Percentiles rank a stretch among this genome's conserved stretches.
These are phyloP conservation scores for Vigna unguiculata DNA, from an alignment of 306 rosid genomes.

Conservation along the genomic window DNA sequence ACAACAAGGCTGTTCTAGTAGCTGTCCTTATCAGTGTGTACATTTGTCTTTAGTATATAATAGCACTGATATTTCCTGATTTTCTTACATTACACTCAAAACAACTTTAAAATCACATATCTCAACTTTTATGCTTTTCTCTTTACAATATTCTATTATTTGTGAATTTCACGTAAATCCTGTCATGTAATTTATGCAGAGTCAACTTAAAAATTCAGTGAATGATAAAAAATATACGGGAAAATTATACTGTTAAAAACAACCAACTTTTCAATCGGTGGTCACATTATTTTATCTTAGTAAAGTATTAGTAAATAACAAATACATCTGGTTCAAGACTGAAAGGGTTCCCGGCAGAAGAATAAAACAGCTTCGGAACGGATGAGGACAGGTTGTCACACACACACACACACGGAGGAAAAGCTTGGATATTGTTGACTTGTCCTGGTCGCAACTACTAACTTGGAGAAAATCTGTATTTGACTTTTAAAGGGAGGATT, in stretches of 20 bases:
- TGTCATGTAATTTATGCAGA: not conserved
- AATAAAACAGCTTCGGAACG: constrained; percentile 33
- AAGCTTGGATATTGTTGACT: constrained; percentile 41
- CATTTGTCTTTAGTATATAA: too few species aligned
- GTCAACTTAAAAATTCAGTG: not conserved
- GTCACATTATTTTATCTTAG: not conserved
- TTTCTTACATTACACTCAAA: too few species aligned
- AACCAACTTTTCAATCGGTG: not conserved
- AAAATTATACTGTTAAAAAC: not conserved
- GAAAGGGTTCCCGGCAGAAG: not conserved
- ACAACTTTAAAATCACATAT: too few species aligned
- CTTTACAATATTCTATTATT: not conserved
- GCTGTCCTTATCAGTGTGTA: too few species aligned
- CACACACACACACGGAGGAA: constrained; percentile 34
- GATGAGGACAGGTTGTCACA: constrained; percentile 49
- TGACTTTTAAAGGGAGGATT: constrained; percentile 30
- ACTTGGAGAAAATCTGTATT: constrained; percentile 20
- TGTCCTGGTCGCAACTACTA: constrained; percentile 29
- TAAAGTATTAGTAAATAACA: not conserved
- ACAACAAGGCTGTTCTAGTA: too few species aligned
- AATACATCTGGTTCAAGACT: not conserved
- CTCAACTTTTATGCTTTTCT: too few species aligned
- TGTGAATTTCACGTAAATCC: not conserved
- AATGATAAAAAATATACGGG: not conserved
- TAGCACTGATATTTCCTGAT: too few species aligned